Evolutionary conservation across 805 yeast genomes (phyloP).

Genomic region (Cyberlindnera galapagoensis): DNA sequence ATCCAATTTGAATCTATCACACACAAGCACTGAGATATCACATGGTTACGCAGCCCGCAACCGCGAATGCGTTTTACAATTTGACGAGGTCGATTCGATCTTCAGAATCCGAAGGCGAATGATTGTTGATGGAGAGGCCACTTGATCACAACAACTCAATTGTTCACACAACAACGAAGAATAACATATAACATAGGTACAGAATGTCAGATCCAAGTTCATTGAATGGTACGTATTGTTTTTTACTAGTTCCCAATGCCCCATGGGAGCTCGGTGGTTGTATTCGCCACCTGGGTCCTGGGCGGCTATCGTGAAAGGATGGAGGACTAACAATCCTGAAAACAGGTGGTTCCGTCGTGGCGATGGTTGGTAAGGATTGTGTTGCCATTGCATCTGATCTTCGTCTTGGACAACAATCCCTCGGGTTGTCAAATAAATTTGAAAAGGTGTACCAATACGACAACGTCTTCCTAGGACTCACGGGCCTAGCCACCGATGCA

Average conservation of each 20-base stretch:
- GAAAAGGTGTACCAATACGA: slow-evolving; percentile 88
- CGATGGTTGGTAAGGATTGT: slow-evolving; percentile 98
- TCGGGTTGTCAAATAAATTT: slow-evolving; percentile 87
- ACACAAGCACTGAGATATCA: no score
- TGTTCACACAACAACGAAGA: neutral
- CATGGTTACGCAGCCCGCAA: no score
- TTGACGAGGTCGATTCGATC: no score
- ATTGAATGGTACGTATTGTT: slow-evolving; percentile 48
- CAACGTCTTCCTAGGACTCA: slow-evolving; percentile 81
- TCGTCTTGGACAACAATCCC: slow-evolving; percentile 87
- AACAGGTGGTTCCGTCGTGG: slow-evolving; percentile 90
- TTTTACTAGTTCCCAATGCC: neutral
- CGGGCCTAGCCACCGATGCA: slow-evolving; percentile 95
- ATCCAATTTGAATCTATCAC: no score
- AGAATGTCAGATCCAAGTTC: slow-evolving; percentile 74
- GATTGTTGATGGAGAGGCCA: neutral
- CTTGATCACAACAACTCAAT: neutral
- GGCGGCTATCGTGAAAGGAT: neutral
- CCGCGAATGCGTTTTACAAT: no score
- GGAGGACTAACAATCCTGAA: slow-evolving; percentile 13
- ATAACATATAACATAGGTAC: neutral
- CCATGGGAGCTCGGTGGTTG: neutral
- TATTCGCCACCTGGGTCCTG: neutral
- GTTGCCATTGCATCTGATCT: slow-evolving; percentile 96
- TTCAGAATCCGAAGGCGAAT: slow-evolving; percentile 2